Conservation (phyloP, 805 yeast genomes). For the Saccharomycopsis fibuligera region DNA sequence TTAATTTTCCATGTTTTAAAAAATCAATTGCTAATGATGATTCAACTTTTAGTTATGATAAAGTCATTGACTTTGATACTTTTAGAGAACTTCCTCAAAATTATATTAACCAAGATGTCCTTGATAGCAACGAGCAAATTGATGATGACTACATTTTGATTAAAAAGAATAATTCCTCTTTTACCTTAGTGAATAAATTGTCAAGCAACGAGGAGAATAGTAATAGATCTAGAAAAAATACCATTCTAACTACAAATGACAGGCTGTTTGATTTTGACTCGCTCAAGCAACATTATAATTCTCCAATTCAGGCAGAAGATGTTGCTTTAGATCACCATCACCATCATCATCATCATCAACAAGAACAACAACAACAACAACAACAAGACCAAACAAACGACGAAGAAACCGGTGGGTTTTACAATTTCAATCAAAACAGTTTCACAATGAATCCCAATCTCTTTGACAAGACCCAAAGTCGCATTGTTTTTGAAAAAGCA, state of each 20-base stretch:
- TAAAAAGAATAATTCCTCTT: slow-evolving; percentile 5
- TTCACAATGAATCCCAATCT: neutral
- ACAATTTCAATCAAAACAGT: neutral
- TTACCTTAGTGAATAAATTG: neutral
- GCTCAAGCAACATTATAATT: too few species aligned
- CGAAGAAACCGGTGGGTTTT: too few species aligned
- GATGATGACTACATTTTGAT: neutral
- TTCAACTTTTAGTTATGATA: slow-evolving; percentile 10
- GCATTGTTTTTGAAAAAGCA: slow-evolving; percentile 12
- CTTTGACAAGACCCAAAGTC: neutral
- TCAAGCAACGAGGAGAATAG: neutral
- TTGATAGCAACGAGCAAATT: too few species aligned
- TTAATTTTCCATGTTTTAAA: slow-evolving; percentile 18
- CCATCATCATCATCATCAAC: neutral
- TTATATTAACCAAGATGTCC: neutral
- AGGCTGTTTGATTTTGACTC: too few species aligned
- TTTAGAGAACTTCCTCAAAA: slow-evolving; percentile 1
- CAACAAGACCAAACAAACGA: too few species aligned
- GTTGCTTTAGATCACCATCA: too few species aligned
- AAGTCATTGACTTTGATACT: slow-evolving; percentile 7
- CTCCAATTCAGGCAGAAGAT: too few species aligned
- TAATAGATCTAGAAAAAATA: slow-evolving; percentile 11
- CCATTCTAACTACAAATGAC: slow-evolving; percentile 14
- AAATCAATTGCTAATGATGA: neutral
- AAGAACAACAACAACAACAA: neutral